Conservation (phyloP, 2,329 filamentous ascomycete species). For the Beauveria rudraprayagi region DNA sequence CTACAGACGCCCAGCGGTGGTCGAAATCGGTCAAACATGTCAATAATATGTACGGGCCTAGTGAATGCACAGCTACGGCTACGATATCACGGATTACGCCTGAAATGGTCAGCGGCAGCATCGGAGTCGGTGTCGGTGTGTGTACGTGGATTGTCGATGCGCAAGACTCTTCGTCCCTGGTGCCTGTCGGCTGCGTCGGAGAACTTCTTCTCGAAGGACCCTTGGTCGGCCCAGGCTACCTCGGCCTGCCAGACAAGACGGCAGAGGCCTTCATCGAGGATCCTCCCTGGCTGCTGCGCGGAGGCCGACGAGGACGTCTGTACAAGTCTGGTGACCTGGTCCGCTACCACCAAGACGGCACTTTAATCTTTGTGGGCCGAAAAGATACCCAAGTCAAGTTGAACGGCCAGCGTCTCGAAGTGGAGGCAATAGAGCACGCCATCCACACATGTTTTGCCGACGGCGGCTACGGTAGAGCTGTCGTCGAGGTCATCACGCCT, state of each 20-base stretch:
- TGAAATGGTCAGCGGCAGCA: neutral
- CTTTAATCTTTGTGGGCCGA: constrained; percentile 37
- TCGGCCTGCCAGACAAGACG: constrained; percentile 12
- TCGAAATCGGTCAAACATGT: neutral
- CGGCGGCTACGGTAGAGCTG: neutral
- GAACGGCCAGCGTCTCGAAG: constrained; percentile 44
- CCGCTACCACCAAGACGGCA: constrained; percentile 25
- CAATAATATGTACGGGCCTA: constrained; percentile 8
- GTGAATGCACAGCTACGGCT: neutral
- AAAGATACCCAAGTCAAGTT: constrained; percentile 49
- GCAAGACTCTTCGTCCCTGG: constrained; percentile 5
- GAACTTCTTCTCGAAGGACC: constrained; percentile 16
- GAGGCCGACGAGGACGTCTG: constrained; percentile 10
- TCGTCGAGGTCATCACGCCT: neutral
- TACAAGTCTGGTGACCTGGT: constrained; percentile 26
- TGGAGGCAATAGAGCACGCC: constrained; percentile 20
- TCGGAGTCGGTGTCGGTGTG: constrained; percentile 7
- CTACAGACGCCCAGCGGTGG: neutral
- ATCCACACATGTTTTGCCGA: neutral
- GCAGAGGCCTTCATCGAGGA: constrained; percentile 17
- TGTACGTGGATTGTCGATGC: constrained; percentile 8
- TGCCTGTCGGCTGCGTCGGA: constrained; percentile 13
- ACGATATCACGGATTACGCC: neutral
- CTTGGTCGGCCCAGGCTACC: constrained; percentile 14
- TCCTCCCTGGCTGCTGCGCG: neutral